A percentile compares a stretch with the other conserved stretches of the same genome.
These are phyloP conservation scores for Malassezia brasiliensis DNA, from an alignment of 1,284 basidiomycete genomes.

Conservation along the genomic window DNA sequence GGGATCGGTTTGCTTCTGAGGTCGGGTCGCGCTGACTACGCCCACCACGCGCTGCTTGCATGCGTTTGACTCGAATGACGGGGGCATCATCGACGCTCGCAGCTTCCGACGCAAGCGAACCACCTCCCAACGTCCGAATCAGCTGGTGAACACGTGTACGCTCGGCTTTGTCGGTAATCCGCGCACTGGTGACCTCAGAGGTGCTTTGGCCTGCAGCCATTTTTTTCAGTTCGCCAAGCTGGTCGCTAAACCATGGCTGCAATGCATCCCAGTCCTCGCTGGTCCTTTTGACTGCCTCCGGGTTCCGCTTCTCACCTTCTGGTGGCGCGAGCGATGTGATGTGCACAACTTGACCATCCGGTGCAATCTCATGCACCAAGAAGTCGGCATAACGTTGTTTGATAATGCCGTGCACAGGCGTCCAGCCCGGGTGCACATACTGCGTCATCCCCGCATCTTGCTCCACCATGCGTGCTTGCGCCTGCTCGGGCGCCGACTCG, in stretches of 20 bases:
- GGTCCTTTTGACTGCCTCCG: neutral
- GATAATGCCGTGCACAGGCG: slow-evolving; percentile 38
- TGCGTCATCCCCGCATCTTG: slow-evolving; percentile 27
- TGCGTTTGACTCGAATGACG: slow-evolving; percentile 16
- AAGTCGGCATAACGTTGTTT: slow-evolving; percentile 44
- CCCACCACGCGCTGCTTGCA: slow-evolving; percentile 10
- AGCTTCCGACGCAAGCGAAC: slow-evolving; percentile 68
- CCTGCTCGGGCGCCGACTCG: too few species aligned
- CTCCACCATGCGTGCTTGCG: slow-evolving; percentile 1
- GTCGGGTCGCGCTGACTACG: slow-evolving; percentile 42
- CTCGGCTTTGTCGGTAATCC: slow-evolving; percentile 68
- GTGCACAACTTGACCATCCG: slow-evolving; percentile 18
- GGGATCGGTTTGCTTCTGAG: slow-evolving; percentile 50
- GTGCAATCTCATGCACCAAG: slow-evolving; percentile 32
- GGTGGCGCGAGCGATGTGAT: slow-evolving; percentile 31
- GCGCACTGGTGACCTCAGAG: slow-evolving; percentile 52
- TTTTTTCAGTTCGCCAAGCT: slow-evolving; percentile 15
- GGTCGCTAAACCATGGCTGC: slow-evolving; percentile 15
- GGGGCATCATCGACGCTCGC: slow-evolving; percentile 51
- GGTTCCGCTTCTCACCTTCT: neutral
- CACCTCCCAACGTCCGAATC: slow-evolving; percentile 69
- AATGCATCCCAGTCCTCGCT: slow-evolving; percentile 15
- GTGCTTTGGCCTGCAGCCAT: slow-evolving; percentile 1
- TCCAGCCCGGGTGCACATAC: slow-evolving; percentile 26
- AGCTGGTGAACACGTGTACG: slow-evolving; percentile 72